These are phyloP conservation scores for Astrocystis sublimbata DNA, from an alignment of 495 filamentous ascomycete genomes.

Conservation along the genomic window DNA sequence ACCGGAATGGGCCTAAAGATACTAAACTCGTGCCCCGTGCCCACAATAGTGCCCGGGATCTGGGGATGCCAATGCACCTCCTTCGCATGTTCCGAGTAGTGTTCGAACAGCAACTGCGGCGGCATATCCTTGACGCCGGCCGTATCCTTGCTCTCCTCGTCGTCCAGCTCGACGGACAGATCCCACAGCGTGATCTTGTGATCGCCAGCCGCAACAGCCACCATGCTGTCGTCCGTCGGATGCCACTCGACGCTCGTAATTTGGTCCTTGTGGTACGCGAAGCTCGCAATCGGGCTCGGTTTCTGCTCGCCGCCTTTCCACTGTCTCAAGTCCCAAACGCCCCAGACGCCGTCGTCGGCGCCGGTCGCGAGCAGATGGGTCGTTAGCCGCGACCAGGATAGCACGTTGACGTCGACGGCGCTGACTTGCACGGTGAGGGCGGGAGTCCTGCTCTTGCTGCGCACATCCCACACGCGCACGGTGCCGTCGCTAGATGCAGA, in stretches of 20 bases:
- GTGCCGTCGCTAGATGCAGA: constrained; percentile 92
- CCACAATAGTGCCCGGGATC: constrained; percentile 87
- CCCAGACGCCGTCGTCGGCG: constrained; percentile 92
- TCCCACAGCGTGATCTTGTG: constrained; percentile 96
- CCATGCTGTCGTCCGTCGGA: constrained; percentile 90
- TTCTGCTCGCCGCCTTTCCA: constrained; percentile 66
- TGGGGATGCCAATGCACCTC: constrained; percentile 97
- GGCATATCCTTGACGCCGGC: constrained; percentile 87
- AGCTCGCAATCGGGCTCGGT: constrained; percentile 78
- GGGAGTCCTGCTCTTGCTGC: constrained; percentile 81
- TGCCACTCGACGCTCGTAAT: constrained; percentile 98
- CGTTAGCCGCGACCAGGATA: constrained; percentile 87
- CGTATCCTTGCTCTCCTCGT: constrained; percentile 90
- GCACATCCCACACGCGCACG: constrained; percentile 92
- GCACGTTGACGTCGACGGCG: constrained; percentile 87
- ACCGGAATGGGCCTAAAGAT: constrained; percentile 65
- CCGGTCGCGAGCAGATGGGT: constrained; percentile 88
- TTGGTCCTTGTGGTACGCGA: constrained; percentile 92
- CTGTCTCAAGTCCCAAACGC: constrained; percentile 91
- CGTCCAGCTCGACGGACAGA: constrained; percentile 92
- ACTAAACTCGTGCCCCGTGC: constrained; percentile 83
- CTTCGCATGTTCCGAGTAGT: constrained; percentile 92
- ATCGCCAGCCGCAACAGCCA: constrained; percentile 89
- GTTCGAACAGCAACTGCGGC: constrained; percentile 91
- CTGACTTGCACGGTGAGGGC: constrained; percentile 84